phyloP scores from a whole-genome alignment of 495 filamentous ascomycete genomes.

The Aspergillus nanangensis region DNA sequence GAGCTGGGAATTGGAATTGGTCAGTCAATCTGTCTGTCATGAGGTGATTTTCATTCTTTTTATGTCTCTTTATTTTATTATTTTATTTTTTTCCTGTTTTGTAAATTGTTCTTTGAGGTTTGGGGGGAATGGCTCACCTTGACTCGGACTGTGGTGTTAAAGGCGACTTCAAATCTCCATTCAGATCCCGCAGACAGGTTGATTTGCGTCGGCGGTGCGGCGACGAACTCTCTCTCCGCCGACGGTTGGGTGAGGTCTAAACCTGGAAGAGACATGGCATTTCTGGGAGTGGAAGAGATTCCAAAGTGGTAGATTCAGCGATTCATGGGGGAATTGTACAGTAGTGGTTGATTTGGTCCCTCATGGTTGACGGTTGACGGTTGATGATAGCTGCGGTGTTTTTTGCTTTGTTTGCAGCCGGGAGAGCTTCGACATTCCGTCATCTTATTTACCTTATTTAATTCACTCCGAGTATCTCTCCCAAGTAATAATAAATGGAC shows the following conservation, averaged over 20 bases:
- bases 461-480: constrained; percentile 1
- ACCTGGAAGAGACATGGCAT: constrained; percentile 45
- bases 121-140: constrained; percentile 43
- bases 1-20: too few species aligned
- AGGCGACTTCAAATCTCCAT: constrained; percentile 89
- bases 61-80: neutral
- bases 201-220: constrained; percentile 41
- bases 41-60: neutral
- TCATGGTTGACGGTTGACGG: too few species aligned
- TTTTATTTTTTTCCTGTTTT: neutral
- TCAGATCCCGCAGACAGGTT: constrained; percentile 53
- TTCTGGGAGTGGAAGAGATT: neutral
- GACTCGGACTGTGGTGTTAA: constrained; percentile 55
- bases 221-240: constrained; percentile 32
- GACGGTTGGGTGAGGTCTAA: constrained; percentile 42
- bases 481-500: too few species aligned
- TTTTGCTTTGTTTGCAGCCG: constrained; percentile 22
- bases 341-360: too few species aligned
- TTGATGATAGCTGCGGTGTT: constrained; percentile 10
- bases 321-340: neutral
- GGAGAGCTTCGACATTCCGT: constrained; percentile 21
- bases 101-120: neutral
- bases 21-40: too few species aligned
- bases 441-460: constrained; percentile 3
- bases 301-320: neutral